Evolutionary conservation across 2,329 filamentous ascomycete genomes (phyloP), one percentile per base, ranked within the genome.

Genomic region (Cercospora sesami): DNA sequence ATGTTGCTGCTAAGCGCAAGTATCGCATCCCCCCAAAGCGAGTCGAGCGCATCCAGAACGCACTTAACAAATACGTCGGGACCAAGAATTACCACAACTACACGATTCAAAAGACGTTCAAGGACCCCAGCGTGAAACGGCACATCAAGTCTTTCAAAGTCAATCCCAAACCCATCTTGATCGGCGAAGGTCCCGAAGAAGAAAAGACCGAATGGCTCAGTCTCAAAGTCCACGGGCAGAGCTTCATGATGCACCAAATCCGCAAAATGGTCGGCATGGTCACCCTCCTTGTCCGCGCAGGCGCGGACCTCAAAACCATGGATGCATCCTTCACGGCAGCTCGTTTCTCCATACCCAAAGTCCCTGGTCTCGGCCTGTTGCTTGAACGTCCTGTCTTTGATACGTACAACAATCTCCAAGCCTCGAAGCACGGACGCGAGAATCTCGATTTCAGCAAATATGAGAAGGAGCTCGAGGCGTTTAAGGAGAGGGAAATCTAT

Each of bases 181-280:
- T 79, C 39, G 76, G 77, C 55, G 77, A 77, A 10, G 76, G 74
- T 1, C 67, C 71, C 5, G 76, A 77, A 42, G 72, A 72, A n/a
- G 73, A 76, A 18, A 89, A 94, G 77, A 97, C 93, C 1, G 91
- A 99, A 83, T 99, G 95, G 95, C 85, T 99, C 4, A 95, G 91
- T 53, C 85, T 98, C 73, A 97, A 96, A 79, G 94, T 99, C 26
- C 95, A 99, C 80, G 95, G 95, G 0, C 95, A 99, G 81, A 94
- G 91, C 77, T 99, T 99, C 85, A 99, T 99, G 95, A 99, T 99
- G 95, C 95, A 99, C 80, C 95, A 99, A 82, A 99, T 99, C 80
- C 90, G 95, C 76, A 99, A 98, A 82, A 98, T 99, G 95, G 92
- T 99, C 16, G 93, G 92, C 66, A 93, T 99, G 90, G 92, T 89